Evolutionary conservation across 1,284 basidiomycete genomes (phyloP).

Genomic region (Trametes pubescens): DNA sequence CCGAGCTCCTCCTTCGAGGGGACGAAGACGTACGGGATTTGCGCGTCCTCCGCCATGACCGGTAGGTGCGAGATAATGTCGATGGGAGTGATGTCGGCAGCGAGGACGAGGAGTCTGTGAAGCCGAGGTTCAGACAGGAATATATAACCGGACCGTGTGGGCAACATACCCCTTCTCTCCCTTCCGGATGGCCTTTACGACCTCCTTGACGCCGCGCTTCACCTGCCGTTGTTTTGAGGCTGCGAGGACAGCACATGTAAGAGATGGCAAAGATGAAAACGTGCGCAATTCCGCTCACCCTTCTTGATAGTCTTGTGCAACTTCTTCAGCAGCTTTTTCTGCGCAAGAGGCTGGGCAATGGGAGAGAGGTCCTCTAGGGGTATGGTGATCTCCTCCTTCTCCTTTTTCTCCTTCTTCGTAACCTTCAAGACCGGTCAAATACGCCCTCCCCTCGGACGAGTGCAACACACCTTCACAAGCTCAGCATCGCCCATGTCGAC

Average conservation of each 20-base stretch:
- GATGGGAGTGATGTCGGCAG: constrained; percentile 97
- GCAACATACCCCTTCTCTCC: constrained; percentile 88
- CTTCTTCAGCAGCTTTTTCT: constrained; percentile 92
- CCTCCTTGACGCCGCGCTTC: constrained; percentile 96
- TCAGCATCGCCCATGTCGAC: constrained; percentile 62
- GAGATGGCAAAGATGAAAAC: not conserved
- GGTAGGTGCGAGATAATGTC: constrained; percentile 99
- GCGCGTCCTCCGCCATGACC: constrained; percentile 92
- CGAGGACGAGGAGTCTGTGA: constrained; percentile 86
- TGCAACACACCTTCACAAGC: constrained; percentile 50
- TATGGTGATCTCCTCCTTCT: constrained; percentile 69
- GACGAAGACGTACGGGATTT: constrained; percentile 92
- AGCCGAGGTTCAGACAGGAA: constrained; percentile 17
- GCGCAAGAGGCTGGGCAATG: constrained; percentile 89
- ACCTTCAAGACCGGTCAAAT: constrained; percentile 45
- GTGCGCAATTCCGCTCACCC: constrained; percentile 61
- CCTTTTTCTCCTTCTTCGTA: constrained; percentile 62
- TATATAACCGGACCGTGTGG: not conserved
- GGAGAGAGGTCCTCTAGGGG: constrained; percentile 87
- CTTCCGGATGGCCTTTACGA: constrained; percentile 95
- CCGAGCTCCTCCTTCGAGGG: constrained; percentile 95
- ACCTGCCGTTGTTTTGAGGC: constrained; percentile 93
- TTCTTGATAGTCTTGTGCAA: constrained; percentile 93
- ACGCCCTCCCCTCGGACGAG: not conserved
- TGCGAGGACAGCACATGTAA: constrained; percentile 41